phyloP scores from a whole-genome alignment of 306 rosid genomes.

The Trifolium subterraneum region DNA sequence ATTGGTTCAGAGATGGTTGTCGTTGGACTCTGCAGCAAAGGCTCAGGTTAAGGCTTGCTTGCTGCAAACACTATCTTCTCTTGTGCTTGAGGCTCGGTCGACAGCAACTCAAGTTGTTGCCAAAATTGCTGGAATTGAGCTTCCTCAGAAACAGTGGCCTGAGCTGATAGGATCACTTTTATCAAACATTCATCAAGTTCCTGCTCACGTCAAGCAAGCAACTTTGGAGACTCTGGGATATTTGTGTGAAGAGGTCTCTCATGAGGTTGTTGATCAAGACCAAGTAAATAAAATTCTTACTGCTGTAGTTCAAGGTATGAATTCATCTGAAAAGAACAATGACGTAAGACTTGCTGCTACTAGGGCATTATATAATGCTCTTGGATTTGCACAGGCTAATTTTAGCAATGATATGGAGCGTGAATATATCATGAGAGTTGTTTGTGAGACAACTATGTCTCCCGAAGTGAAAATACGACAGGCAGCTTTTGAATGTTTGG shows the following conservation, averaged over 20 bases:
- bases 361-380: conserved; percentile 80
- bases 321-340: conserved; percentile 68
- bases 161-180: conserved; percentile 82
- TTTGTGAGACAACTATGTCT: conserved; percentile 81
- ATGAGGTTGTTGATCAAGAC: conserved; percentile 80
- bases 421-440: conserved; percentile 91
- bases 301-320: conserved; percentile 95
- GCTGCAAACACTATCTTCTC: conserved; percentile 77
- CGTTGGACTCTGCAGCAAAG: conserved; percentile 66
- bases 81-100: conserved; percentile 71
- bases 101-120: conserved; percentile 92
- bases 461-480: conserved; percentile 78
- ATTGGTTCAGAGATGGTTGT: conserved; percentile 84
- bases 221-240: conserved; percentile 93
- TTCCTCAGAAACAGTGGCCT: conserved; percentile 91
- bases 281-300: conserved; percentile 89
- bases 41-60: conserved; percentile 72
- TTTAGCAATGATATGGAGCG: conserved; percentile 89
- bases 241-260: conserved; percentile 89
- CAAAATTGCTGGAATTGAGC: conserved; percentile 85
- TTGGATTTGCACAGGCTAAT: conserved; percentile 88
- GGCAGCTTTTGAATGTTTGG: conserved; percentile 93
- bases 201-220: conserved; percentile 81
- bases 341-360: conserved; percentile 93
- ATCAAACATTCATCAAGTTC: conserved; percentile 77